Base-by-base conservation (phyloP, 306 rosid species). In the Quercus alba region DNA sequence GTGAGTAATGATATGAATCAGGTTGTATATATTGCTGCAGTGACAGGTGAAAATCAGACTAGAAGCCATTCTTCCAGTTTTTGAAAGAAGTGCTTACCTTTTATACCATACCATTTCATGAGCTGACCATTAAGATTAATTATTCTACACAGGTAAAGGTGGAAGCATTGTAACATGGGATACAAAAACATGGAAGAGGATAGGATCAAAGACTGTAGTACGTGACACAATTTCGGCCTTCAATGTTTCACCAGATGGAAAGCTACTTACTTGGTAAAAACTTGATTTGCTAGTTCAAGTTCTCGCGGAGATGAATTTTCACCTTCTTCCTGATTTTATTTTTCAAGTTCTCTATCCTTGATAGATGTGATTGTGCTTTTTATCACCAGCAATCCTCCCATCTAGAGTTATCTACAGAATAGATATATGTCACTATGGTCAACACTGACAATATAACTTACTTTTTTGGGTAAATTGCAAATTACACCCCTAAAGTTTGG, bases 121-220 rank as follows among this genome's bases (percentile, higher is more conserved):
- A 79, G 74, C 77, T 86, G 78, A 81, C 70, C 33, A 28, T 68
- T 73, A 15, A 12, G 58, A 81, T 72, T 57, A 44, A 44, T 71
- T 81, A 76, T 69, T 55, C 63, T 73, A 67, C 61, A 63, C 41
- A 95, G 98, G 78, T 72, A 93, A 81, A 84, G 88, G 86, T 57
- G 98, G 97, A 84, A 85, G 89, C 86, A 88, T 95, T 81, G 70
- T 85, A 63, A 91, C 89, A 61, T 95, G 99, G 99, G 86, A 95
- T 80, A 83, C 94, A 20, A 72, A 91, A 56, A 90, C 96, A 41
- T 90, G 99, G 96, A 86, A 81, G 80, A 90, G 93, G 88, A 83
- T 84, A 28, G 81, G 85, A 73, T 89, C 98, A 25, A 93, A 88
- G 87, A 58, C 62, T 75, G 78, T 93, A 74, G 85, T 56, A 49